A percentile compares a stretch with the other conserved stretches of the same genome.
Conservation (phyloP, 345 rosid species). For the Heritiera littoralis region DNA sequence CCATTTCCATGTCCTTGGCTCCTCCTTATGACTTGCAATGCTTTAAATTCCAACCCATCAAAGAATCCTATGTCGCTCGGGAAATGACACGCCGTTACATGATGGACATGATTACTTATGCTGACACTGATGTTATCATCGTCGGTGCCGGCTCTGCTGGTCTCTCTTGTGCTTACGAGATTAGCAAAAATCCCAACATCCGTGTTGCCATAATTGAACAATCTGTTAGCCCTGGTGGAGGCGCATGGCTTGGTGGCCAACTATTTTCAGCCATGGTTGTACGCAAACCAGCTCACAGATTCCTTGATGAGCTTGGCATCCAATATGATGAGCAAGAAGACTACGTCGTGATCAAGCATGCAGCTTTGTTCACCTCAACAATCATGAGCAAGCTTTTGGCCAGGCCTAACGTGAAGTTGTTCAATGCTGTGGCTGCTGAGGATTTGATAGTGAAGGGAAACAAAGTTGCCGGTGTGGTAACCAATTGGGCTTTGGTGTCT, state of each 20-base stretch:
- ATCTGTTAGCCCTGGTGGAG: conserved; percentile 84
- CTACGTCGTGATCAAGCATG: conserved; percentile 89
- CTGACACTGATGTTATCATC: conserved; percentile 67
- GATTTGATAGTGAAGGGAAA: conserved; percentile 76
- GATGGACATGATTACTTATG: conserved; percentile 67
- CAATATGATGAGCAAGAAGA: conserved; percentile 83
- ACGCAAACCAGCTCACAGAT: conserved; percentile 83
- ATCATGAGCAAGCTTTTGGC: conserved; percentile 96
- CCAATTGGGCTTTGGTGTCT: conserved; percentile 90
- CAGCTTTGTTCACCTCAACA: conserved; percentile 90
- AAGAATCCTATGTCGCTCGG: conserved; percentile 57
- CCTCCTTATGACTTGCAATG: conserved; percentile 45
- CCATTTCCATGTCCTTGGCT: conserved; percentile 32
- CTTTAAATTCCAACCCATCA: conserved; percentile 60
- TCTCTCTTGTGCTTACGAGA: conserved; percentile 61
- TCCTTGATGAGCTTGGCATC: conserved; percentile 73
- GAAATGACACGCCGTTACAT: conserved; percentile 75
- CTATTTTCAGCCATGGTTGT: conserved; percentile 87
- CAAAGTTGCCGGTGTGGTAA: conserved; percentile 76
- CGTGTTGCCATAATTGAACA: conserved; percentile 66
- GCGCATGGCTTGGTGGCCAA: conserved; percentile 86
- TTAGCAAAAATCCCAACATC: conserved; percentile 65
- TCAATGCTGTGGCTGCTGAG: conserved; percentile 90
- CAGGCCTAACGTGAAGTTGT: conserved; percentile 87
- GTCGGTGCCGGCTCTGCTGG: conserved; percentile 80